Conservation (phyloP, 352 stramenopile genomes). For the Globisporangium carolinianum region DNA sequence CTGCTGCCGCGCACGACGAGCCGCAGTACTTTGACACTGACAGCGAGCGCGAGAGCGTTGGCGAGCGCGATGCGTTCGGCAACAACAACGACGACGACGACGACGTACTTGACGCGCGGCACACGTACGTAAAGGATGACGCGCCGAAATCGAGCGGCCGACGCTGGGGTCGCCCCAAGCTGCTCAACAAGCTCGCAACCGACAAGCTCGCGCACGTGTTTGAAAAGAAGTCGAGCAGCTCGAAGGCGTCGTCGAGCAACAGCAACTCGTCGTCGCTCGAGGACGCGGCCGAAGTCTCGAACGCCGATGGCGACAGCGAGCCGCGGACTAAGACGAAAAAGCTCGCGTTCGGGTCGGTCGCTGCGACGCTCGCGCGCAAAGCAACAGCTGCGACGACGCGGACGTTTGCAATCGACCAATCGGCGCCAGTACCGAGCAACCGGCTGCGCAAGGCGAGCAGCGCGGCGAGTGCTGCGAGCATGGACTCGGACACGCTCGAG, state of each 20-base stretch:
- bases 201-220: constrained; percentile 13
- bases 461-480: constrained; percentile 6
- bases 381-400: neutral
- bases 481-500: constrained; percentile 5
- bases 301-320: neutral
- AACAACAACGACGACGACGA: neutral
- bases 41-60: constrained; percentile 11
- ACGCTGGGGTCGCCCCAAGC: constrained; percentile 13
- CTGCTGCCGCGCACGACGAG: constrained; percentile 1
- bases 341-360: constrained; percentile 8
- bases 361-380: constrained; percentile 9
- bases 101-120: neutral
- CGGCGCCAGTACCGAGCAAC: constrained; percentile 10
- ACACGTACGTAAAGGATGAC: constrained; percentile 9
- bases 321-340: neutral
- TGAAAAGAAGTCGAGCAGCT: constrained; percentile 14
- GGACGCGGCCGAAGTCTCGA: neutral
- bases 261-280: constrained; percentile 15
- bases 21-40: constrained; percentile 17
- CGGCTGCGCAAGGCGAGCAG: constrained; percentile 15
- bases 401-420: constrained; percentile 10
- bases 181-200: constrained; percentile 15
- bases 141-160: constrained; percentile 1
- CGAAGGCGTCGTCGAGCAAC: constrained; percentile 10
- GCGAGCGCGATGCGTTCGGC: neutral